Evolutionary conservation across 257 asterid species (phyloP).

Genomic region (Parsonsia alboflavescens): DNA sequence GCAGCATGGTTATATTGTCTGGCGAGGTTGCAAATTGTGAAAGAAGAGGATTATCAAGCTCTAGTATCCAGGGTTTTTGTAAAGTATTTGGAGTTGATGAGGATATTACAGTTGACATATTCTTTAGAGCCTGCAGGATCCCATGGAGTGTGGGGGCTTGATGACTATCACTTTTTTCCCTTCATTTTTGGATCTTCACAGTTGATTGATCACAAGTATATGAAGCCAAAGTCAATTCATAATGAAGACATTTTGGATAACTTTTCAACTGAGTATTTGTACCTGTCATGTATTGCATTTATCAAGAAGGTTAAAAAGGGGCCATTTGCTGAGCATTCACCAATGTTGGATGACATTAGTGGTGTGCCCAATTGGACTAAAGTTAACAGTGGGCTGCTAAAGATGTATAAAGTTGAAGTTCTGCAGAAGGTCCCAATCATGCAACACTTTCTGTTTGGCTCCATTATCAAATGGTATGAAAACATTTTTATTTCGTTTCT

Average conservation of each 20-base stretch:
- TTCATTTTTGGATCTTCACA: constrained; percentile 87
- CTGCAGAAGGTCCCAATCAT: constrained; percentile 92
- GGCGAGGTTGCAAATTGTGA: constrained; percentile 61
- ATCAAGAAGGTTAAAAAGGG: constrained; percentile 93
- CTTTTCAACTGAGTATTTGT: constrained; percentile 66
- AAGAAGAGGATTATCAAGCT: constrained; percentile 83
- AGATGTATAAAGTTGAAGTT: constrained; percentile 92
- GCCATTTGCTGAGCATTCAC: constrained; percentile 88
- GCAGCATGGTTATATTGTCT: constrained; percentile 90
- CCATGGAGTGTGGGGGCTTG: constrained; percentile 98
- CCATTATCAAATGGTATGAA: constrained; percentile 81
- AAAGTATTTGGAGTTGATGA: constrained; percentile 84
- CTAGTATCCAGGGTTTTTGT: constrained; percentile 64
- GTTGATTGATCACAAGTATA: constrained; percentile 87
- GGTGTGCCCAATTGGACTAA: constrained; percentile 89
- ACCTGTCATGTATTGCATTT: constrained; percentile 68
- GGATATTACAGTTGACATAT: constrained; percentile 75
- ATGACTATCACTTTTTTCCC: constrained; percentile 91
- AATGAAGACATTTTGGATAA: constrained; percentile 85
- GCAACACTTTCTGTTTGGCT: constrained; percentile 95
- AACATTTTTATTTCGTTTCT: constrained; percentile 4
- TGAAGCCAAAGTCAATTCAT: constrained; percentile 96
- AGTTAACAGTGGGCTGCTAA: constrained; percentile 85
- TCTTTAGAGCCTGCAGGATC: constrained; percentile 93
- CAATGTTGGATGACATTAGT: constrained; percentile 93